These are phyloP conservation scores for Solanum dulcamara DNA, from an alignment of 257 asterid species.

Conservation along the genomic window DNA sequence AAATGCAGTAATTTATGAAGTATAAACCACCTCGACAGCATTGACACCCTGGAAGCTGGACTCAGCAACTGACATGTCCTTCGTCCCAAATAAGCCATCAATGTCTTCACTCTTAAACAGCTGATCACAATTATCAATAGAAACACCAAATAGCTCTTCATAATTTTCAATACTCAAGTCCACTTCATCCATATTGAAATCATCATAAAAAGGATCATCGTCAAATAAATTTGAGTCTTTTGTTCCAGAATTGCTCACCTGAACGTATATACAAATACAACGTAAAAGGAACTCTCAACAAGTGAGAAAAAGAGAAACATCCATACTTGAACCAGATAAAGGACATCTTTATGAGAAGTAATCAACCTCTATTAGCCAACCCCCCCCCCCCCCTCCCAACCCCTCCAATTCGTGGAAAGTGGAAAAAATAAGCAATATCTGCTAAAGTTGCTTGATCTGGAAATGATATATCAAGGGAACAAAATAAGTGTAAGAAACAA, in stretches of 20 bases:
- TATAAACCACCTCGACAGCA: not conserved
- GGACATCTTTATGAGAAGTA: not conserved
- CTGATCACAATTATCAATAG: constrained; percentile 36
- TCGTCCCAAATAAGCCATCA: constrained; percentile 51
- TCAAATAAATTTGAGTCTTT: constrained; percentile 29
- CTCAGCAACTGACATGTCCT: constrained; percentile 32
- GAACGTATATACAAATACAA: constrained; percentile 9
- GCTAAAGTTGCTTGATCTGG: not conserved
- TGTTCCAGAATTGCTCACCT: constrained; percentile 40
- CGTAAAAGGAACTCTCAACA: not conserved
- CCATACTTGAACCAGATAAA: not conserved
- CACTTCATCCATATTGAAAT: constrained; percentile 56
- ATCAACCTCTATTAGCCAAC: not conserved
- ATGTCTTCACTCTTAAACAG: constrained; percentile 45
- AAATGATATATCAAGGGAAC: too few species aligned
- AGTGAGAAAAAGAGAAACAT: not conserved
- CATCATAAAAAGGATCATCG: constrained; percentile 36
- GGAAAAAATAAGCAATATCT: not conserved
- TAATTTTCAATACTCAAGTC: constrained; percentile 54
- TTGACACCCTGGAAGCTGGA: constrained; percentile 37
- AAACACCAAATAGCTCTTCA: constrained; percentile 58
- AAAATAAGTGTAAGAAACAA: not conserved
- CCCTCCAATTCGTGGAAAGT: not conserved
- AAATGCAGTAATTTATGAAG: not conserved
- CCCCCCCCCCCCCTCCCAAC: not conserved